Conservation (phyloP, 2,329 filamentous ascomycete genomes). For the Xylariaceae sp. region DNA sequence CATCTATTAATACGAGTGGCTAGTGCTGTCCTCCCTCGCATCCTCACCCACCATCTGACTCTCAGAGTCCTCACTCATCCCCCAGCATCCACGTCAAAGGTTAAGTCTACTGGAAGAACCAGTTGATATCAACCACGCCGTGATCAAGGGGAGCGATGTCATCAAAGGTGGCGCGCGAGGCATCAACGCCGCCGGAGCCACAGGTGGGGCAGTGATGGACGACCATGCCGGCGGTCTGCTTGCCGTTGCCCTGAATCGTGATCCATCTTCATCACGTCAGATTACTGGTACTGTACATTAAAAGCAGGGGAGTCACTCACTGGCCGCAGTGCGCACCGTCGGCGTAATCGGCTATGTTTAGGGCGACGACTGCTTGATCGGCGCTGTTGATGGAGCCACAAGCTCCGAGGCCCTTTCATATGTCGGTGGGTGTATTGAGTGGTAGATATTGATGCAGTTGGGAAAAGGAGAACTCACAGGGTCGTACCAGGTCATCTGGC, state of each 20-base stretch:
- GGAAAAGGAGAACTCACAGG: slow-evolving; percentile 8
- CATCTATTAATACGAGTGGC: no score
- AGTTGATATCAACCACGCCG: slow-evolving; percentile 11
- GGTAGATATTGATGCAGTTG: background rate
- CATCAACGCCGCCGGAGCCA: slow-evolving; percentile 10
- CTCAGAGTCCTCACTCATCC: no score
- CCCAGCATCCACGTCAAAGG: no score
- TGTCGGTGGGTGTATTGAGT: background rate
- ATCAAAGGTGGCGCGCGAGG: slow-evolving; percentile 16
- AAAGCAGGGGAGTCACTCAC: background rate
- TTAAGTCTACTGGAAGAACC: slow-evolving; percentile 16
- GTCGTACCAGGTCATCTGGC: slow-evolving; percentile 13
- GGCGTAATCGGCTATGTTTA: slow-evolving; percentile 14
- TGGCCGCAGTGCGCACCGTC: slow-evolving; percentile 14
- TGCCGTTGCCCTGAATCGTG: slow-evolving; percentile 14
- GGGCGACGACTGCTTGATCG: slow-evolving; percentile 11
- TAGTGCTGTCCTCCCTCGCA: no score
- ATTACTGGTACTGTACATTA: no score
- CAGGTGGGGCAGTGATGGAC: slow-evolving; percentile 16
- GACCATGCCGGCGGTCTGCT: slow-evolving; percentile 10
- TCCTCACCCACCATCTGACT: no score
- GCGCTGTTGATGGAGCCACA: slow-evolving; percentile 10
- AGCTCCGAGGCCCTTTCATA: slow-evolving; percentile 13
- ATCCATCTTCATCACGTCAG: slow-evolving; percentile 7
- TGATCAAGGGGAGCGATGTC: slow-evolving; percentile 10